These are phyloP conservation scores for Tetrapisispora pingtungensis DNA, from an alignment of 805 yeast genomes.

Conservation along the genomic window DNA sequence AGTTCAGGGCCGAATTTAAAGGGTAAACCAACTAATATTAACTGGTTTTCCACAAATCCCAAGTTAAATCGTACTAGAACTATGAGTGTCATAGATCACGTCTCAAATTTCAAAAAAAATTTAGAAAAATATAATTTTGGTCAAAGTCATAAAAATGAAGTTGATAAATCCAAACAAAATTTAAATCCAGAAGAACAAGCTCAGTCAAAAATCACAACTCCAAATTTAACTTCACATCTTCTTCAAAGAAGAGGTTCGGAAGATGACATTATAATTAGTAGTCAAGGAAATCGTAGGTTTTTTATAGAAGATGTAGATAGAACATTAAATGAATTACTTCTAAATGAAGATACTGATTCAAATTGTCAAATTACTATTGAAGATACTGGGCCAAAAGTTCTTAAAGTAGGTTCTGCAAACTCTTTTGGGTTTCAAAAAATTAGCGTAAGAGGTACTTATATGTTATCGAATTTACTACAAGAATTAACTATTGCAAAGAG, in stretches of 20 bases:
- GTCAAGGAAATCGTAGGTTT: conserved; percentile 37
- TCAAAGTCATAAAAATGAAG: neutral
- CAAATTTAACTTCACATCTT: conserved; percentile 7
- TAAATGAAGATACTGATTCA: conserved; percentile 74
- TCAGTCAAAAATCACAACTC: neutral
- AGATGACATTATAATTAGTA: conserved; percentile 36
- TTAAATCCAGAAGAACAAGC: neutral
- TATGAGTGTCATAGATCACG: conserved; percentile 36
- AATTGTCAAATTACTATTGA: conserved; percentile 80
- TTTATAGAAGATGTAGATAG: conserved; percentile 66
- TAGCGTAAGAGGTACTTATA: conserved; percentile 78
- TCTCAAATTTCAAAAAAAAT: conserved; percentile 15
- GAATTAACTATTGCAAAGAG: conserved; percentile 80
- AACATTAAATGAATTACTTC: conserved; percentile 58
- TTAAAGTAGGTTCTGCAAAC: conserved; percentile 70
- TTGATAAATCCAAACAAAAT: neutral
- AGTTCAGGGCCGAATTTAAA: neutral
- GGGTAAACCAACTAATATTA: neutral
- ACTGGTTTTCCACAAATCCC: neutral
- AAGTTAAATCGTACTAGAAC: conserved; percentile 47
- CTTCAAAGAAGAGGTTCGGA: conserved; percentile 44
- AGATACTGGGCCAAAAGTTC: conserved; percentile 76
- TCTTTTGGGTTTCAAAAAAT: conserved; percentile 69
- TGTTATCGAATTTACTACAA: conserved; percentile 77
- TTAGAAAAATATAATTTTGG: conserved; percentile 1